Base-by-base conservation (phyloP, 306 rosid species). In the Neltuma alba region DNA sequence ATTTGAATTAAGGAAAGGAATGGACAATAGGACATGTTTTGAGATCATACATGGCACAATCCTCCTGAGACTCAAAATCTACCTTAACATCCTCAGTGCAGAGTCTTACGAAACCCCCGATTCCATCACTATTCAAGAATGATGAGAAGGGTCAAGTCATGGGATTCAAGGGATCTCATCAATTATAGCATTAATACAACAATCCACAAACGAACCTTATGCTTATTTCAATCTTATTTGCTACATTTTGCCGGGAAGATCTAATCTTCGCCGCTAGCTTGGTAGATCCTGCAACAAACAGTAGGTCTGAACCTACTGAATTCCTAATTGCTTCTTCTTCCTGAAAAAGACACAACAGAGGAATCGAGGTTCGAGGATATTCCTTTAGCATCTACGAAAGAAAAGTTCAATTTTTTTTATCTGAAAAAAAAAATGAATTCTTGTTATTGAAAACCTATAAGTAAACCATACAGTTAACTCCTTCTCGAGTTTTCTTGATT, bases 391-490 rank as follows among this genome's bases (percentile, higher is more conserved):
- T 31, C 25, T 2, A 64, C 5, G 13, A 64, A 16, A 34, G 5
- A 65, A 20, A 36, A 12, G 10, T 50, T 50, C 23, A 18, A 7
- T 50, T 7, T 15, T 48, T 5, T 48, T 18, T 8, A 20, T n/a
- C 11, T 50, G n/a, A 3, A 16, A 20, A 52, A n/a, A n/a, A 48
- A 21, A 54, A 6, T 14, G 10, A 50, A 65, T 3, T 37, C 30
- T 9, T 64, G 45, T 65, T 63, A 31, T 55, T 34, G 40, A 65
- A 36, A 61, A 4, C n/a, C 30, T 9, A 30, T 9, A 6, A 61
- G 58, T 5, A 5, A 25, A 7, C 63, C 86, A 52, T 85, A 91
- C 95, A 42, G 75, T 55, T 16, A 89, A 69, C n/a, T 68, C 85
- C 6, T 74, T 84, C 21, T 33, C 70, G 9, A 84, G 60, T 5